A percentile compares a stretch with the other conserved stretches of the same genome.
Evolutionary conservation across 306 rosid species (phyloP).

Genomic region (Prunus davidiana): DNA sequence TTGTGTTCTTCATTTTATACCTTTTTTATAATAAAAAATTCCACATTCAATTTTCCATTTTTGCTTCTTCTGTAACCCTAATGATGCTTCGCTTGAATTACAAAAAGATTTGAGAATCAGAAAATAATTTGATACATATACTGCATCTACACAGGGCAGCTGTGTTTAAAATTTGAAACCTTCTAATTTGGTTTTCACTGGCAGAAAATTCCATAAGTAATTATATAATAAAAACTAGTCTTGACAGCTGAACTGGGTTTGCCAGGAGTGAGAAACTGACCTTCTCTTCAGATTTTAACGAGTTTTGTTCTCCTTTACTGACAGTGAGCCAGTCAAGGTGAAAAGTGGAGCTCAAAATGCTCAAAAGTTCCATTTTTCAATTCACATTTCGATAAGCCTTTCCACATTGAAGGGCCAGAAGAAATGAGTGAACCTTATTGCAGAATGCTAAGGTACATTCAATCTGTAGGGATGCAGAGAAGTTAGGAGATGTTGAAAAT

Average conservation of each 20-base stretch:
- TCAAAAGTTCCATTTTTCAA: conserved; percentile 39
- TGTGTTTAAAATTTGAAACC: too few species aligned
- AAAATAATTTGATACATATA: too few species aligned
- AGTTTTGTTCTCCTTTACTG: conserved; percentile 5
- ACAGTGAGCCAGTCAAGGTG: conserved; percentile 55
- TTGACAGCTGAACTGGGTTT: conserved; percentile 8
- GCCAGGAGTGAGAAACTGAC: neutral
- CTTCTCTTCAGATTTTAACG: neutral
- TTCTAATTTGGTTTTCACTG: too few species aligned
- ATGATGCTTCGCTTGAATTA: neutral
- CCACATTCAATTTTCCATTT: neutral
- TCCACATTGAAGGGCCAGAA: conserved; percentile 53
- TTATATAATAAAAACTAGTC: neutral
- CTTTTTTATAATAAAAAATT: conserved; percentile 1
- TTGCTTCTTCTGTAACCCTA: conserved; percentile 15
- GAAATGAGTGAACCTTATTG: conserved; percentile 59
- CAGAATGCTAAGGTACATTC: conserved; percentile 68
- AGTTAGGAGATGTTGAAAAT: conserved; percentile 57
- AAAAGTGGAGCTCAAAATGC: conserved; percentile 49
- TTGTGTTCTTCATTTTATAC: neutral
- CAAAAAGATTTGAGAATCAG: neutral
- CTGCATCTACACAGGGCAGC: too few species aligned
- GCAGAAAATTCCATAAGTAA: neutral
- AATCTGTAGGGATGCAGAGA: conserved; percentile 55
- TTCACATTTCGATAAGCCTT: conserved; percentile 32